These are phyloP conservation scores for Boletus pseudopeckii DNA, from an alignment of 768 basidiomycete genomes.

Conservation along the genomic window DNA sequence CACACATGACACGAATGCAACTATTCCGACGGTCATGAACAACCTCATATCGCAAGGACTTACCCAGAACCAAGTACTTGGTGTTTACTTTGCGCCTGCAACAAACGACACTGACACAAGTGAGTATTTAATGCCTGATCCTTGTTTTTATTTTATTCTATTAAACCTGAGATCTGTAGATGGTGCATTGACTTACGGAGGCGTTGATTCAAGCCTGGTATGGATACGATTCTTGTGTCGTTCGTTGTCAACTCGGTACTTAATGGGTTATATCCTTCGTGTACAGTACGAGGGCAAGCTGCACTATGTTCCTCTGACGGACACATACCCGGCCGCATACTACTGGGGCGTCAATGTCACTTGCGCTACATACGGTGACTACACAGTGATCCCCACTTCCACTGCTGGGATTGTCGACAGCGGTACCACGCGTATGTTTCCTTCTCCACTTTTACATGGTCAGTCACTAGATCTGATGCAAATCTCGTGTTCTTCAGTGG, in stretches of 20 bases:
- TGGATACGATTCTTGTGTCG: not conserved
- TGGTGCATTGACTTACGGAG: conserved; percentile 29
- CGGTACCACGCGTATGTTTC: conserved; percentile 22
- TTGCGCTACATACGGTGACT: conserved; percentile 14
- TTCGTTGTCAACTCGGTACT: not conserved
- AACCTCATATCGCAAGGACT: conserved; percentile 22
- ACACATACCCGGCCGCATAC: conserved; percentile 17
- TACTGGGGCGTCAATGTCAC: conserved; percentile 33
- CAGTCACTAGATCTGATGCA: not conserved
- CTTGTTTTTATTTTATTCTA: too few relatives aligned
- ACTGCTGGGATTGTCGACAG: conserved; percentile 29
- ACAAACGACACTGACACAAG: conserved; percentile 14
- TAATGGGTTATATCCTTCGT: not conserved
- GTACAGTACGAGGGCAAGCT: conserved; percentile 21
- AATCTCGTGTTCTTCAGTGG: not conserved
- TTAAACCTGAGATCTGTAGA: conserved; percentile 9
- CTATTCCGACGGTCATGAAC: conserved; percentile 23
- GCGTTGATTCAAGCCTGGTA: conserved; percentile 16
- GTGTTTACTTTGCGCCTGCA: conserved; percentile 23
- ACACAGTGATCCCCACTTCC: conserved; percentile 12
- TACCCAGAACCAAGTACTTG: conserved; percentile 14
- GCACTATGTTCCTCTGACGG: conserved; percentile 25
- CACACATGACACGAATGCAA: not conserved
- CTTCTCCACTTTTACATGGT: not conserved
- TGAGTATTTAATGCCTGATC: not conserved